Conservation (phyloP, 768 basidiomycete species). For the Asterophora parasitica region DNA sequence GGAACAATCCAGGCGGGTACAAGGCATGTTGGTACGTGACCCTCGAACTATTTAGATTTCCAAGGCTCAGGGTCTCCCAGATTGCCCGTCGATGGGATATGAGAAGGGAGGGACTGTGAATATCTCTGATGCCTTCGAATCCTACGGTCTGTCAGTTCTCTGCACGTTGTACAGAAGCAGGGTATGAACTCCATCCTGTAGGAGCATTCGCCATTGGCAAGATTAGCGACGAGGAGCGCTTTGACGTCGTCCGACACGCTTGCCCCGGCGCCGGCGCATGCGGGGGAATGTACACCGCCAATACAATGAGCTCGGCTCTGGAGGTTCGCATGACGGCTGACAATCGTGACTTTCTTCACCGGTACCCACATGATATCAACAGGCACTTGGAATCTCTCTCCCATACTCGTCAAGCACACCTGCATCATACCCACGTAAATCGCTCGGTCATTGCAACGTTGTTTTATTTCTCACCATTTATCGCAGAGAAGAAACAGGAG, state of each 20-base stretch:
- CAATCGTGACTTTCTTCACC: not conserved
- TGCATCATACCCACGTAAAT: constrained; percentile 60
- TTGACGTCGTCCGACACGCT: constrained; percentile 81
- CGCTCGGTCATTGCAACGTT: not conserved
- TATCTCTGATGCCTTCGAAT: constrained; percentile 82
- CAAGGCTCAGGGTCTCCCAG: constrained; percentile 27
- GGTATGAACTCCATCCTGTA: constrained; percentile 20
- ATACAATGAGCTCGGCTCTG: constrained; percentile 83
- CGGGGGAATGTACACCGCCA: constrained; percentile 89
- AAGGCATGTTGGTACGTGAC: constrained; percentile 52
- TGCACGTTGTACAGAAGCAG: not conserved
- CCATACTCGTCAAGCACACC: constrained; percentile 81
- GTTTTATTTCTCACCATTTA: not conserved
- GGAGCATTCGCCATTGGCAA: constrained; percentile 74
- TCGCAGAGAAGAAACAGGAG: constrained; percentile 73
- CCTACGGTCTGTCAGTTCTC: constrained; percentile 49
- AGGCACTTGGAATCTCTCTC: constrained; percentile 77
- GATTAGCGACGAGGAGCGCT: constrained; percentile 74
- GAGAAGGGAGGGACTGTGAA: constrained; percentile 80
- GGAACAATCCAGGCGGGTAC: constrained; percentile 79
- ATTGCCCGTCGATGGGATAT: constrained; percentile 76
- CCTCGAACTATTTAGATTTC: constrained; percentile 24
- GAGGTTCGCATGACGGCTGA: constrained; percentile 35
- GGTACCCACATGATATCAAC: not conserved
- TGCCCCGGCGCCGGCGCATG: constrained; percentile 85